Conservation (phyloP, 2,329 filamentous ascomycete genomes). For the Xylariaceae sp. region DNA sequence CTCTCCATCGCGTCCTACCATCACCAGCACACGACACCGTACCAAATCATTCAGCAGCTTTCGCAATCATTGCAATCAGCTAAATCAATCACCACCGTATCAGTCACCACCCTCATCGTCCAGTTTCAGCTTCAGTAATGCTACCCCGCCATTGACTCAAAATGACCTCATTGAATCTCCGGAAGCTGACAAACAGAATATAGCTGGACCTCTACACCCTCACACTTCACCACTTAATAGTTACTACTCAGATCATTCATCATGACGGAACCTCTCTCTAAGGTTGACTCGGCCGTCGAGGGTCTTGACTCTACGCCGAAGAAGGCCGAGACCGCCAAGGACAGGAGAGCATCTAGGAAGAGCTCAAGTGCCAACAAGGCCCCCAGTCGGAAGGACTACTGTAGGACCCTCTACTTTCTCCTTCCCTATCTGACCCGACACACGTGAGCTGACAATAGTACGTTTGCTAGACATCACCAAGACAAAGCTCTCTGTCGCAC, state of each 20-base stretch:
- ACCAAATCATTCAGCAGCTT: constrained; percentile 26
- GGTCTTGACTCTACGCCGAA: constrained; percentile 66
- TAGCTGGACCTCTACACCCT: neutral
- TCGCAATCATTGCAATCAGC: constrained; percentile 4
- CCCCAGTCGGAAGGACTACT: constrained; percentile 79
- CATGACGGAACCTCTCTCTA: constrained; percentile 61
- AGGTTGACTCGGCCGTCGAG: constrained; percentile 88
- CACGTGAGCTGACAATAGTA: neutral
- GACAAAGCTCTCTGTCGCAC: constrained; percentile 67
- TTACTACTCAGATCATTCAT: constrained; percentile 14
- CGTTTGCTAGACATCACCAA: constrained; percentile 63
- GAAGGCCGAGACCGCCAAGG: constrained; percentile 53
- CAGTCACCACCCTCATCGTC: constrained; percentile 8
- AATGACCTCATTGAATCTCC: constrained; percentile 11
- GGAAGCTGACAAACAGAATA: constrained; percentile 10
- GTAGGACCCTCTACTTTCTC: constrained; percentile 50
- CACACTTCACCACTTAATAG: constrained; percentile 3
- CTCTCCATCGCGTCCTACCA: constrained; percentile 22
- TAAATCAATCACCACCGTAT: constrained; percentile 6
- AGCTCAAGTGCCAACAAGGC: constrained; percentile 72
- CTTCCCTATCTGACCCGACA: neutral
- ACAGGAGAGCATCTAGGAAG: constrained; percentile 49
- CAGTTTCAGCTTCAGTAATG: constrained; percentile 1
- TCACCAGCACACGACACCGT: constrained; percentile 8
- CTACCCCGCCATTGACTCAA: too few relatives aligned